Evolutionary conservation across 768 basidiomycete genomes (phyloP).

Genomic region (Clitopilus passeckerianus): DNA sequence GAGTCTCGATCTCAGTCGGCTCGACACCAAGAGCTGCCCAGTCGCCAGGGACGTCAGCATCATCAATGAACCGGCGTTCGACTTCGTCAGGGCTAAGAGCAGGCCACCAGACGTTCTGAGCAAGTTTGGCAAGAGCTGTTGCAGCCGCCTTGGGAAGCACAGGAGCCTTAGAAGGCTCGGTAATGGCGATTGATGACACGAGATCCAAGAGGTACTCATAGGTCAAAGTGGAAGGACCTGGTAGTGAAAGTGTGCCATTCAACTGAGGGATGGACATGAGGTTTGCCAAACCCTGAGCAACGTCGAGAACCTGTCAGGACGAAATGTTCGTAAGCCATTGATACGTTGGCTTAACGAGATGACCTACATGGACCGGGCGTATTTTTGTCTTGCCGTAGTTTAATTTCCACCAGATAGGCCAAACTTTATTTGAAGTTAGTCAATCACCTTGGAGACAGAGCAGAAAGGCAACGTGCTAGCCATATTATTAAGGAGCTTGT

Average conservation of each 20-base stretch:
- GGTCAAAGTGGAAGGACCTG: constrained; percentile 85
- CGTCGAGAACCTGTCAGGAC: constrained; percentile 73
- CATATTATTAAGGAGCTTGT: constrained; percentile 89
- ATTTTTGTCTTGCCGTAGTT: constrained; percentile 85
- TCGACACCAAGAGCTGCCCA: constrained; percentile 80
- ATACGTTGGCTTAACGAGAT: constrained; percentile 8
- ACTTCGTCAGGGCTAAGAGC: constrained; percentile 89
- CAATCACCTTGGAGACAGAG: constrained; percentile 9
- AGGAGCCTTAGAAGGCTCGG: constrained; percentile 65
- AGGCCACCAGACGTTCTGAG: constrained; percentile 88
- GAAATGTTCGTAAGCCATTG: constrained; percentile 11
- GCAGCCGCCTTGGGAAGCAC: constrained; percentile 75
- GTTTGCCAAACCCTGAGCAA: constrained; percentile 88
- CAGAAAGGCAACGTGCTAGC: constrained; percentile 45
- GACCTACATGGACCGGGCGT: constrained; percentile 85
- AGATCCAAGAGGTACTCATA: constrained; percentile 78
- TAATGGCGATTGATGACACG: constrained; percentile 76
- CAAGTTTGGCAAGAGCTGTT: constrained; percentile 50
- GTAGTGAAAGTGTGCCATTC: constrained; percentile 70
- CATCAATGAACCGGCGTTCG: constrained; percentile 80
- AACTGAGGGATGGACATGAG: constrained; percentile 58
- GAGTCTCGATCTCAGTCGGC: constrained; percentile 79
- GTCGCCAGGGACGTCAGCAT: constrained; percentile 66
- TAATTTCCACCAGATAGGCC: constrained; percentile 91
- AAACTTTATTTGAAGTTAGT: constrained; percentile 43